Evolutionary conservation across 2,329 filamentous ascomycete genomes (phyloP), one percentile per base, ranked within the genome.

Genomic region (Magnaporthiopsis incrustans): DNA sequence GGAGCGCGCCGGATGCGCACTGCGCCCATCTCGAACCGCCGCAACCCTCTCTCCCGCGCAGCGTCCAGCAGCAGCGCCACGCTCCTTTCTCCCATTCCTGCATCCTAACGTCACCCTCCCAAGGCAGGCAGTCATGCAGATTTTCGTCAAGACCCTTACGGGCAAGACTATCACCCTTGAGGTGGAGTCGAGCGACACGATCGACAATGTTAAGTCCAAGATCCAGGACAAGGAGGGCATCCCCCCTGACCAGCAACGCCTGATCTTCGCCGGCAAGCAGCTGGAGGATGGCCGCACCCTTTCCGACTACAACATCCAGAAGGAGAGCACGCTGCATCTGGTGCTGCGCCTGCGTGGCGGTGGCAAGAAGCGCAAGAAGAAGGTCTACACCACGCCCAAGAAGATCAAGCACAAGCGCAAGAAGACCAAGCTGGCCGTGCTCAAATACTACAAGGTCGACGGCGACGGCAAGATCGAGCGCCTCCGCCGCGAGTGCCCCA

Each of bases 371-470:
- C 89, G 96, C 83, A 99, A 99, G 92, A 97, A 97, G 92, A 99
- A 99, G 93, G 95, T 99, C 74, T 99, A 99, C 91, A 98, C 92
- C 80, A 99, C 95, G 77, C 95, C 95, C 81, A 99, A 99, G 93
- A 99, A 99, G 92, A 99, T 99, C 90, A 99, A 99, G 95, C 95
- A 99, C 90, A 99, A 99, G 93, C 90, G 92, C 86, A 99, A 98
- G 92, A 99, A 99, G 94, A 97, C 91, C 89, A 99, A 99, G 90
- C 85, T 99, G 81, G 95, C 95, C 77, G 94, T 99, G 74, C 93
- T 99, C 82, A 99, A 99, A 90, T 99, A 99, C 91, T 99, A 99
- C 91, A 99, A 99, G 91, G 95, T 99, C 75, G 95, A 98, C 82
- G 92, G 91, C 75, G 95, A 99, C 77, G 95, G 96, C 83, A 98